Evolutionary conservation across 345 rosid species (phyloP).

Genomic region (Camelina hispida): DNA sequence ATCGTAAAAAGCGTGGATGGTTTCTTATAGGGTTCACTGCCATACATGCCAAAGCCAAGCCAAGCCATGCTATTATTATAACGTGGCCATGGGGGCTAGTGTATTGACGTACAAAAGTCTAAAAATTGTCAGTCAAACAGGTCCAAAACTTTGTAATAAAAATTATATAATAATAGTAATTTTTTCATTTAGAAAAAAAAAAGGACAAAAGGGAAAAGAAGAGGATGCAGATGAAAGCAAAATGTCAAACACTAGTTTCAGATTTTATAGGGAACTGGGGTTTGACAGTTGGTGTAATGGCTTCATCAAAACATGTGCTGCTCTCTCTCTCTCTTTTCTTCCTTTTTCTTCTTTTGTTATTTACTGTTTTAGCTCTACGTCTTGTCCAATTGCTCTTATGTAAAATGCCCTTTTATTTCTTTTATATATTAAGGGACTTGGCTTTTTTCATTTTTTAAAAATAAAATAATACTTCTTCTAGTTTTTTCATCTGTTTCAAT

Average conservation of each 20-base stretch:
- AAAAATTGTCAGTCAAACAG: conserved; percentile 44
- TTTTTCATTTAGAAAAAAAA: not conserved
- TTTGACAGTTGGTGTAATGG: conserved; percentile 50
- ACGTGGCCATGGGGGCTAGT: conserved; percentile 27
- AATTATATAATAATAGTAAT: not conserved
- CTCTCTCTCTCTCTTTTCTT: conserved; percentile 20
- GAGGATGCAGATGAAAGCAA: conserved; percentile 57
- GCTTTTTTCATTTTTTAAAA: not conserved
- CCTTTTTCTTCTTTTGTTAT: conserved; percentile 21
- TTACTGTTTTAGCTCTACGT: conserved; percentile 39
- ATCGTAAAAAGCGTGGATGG: conserved; percentile 42
- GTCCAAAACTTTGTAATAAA: conserved; percentile 33
- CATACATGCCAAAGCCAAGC: not conserved
- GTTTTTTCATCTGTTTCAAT: not conserved
- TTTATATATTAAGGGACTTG: not conserved
- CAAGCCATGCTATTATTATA: conserved; percentile 41
- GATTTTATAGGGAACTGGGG: conserved; percentile 61
- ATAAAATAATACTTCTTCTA: too few relatives aligned
- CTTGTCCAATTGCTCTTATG: conserved; percentile 42
- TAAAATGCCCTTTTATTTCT: conserved; percentile 12
- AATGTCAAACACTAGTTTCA: conserved; percentile 81
- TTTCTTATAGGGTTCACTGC: conserved; percentile 31
- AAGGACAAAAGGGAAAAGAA: conserved; percentile 32
- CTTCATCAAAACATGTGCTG: conserved; percentile 41
- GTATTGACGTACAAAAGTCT: conserved; percentile 39